Conservation (phyloP, 257 asterid genomes). For the Marsdenia floribunda region DNA sequence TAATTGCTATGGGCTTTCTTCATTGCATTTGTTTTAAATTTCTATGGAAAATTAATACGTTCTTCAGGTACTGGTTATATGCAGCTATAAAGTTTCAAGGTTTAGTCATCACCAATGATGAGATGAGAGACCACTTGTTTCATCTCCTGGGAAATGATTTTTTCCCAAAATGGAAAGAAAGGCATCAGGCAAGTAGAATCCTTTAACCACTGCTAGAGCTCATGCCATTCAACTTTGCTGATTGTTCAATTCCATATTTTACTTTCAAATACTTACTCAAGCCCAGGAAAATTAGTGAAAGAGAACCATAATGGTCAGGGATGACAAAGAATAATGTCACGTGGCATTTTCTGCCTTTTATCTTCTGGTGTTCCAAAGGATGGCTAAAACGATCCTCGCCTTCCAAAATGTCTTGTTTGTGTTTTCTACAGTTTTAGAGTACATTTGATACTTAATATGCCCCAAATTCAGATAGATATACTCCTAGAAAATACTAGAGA, state of each 20-base stretch:
- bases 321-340: background rate
- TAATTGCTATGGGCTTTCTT: background rate
- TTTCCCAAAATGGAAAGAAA: conserved; percentile 91
- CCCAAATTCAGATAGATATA: background rate
- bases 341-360: background rate
- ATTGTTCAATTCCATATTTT: background rate
- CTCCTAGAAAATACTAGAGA: background rate
- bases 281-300: background rate
- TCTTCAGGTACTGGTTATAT: conserved; percentile 88
- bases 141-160: conserved; percentile 82
- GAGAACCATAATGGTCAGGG: background rate
- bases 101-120: conserved; percentile 80
- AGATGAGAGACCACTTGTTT: conserved; percentile 92
- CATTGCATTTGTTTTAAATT: conserved; percentile 13
- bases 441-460: background rate
- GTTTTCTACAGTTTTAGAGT: background rate
- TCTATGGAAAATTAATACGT: conserved; percentile 16
- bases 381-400: background rate
- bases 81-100: conserved; percentile 77
- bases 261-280: background rate
- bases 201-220: background rate
- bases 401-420: background rate
- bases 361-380: background rate
- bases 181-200: conserved; percentile 64
- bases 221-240: background rate